These are phyloP conservation scores for Manihot esculenta DNA, from an alignment of 441 rosid species.

Conservation along the genomic window DNA sequence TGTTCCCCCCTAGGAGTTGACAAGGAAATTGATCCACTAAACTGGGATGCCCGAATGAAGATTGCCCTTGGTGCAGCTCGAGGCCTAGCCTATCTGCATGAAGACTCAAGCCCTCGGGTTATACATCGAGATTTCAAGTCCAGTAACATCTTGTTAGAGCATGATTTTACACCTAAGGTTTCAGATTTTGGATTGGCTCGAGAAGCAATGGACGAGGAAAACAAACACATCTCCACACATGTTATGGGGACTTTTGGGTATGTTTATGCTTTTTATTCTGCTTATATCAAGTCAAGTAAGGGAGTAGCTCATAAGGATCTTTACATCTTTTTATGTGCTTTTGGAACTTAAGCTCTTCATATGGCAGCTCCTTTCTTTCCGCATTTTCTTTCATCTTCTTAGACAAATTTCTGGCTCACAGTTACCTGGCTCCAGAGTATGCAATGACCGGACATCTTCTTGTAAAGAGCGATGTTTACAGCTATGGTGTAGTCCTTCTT, in stretches of 20 bases:
- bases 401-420: constrained; percentile 22
- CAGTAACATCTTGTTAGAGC: constrained; percentile 71
- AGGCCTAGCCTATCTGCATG: constrained; percentile 68
- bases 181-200: constrained; percentile 82
- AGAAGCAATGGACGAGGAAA: constrained; percentile 60
- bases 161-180: constrained; percentile 71
- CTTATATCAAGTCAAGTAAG: not conserved
- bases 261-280: not conserved
- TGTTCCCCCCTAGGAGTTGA: constrained; percentile 45
- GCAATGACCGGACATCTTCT: constrained; percentile 87
- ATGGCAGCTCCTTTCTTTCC: not conserved
- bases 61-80: constrained; percentile 79
- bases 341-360: not conserved
- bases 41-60: constrained; percentile 66
- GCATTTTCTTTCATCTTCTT: not conserved
- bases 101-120: constrained; percentile 73
- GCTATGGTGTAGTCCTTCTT: constrained; percentile 83
- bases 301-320: not conserved
- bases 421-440: constrained; percentile 75
- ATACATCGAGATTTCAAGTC: constrained; percentile 77
- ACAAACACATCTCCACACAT: constrained; percentile 62
- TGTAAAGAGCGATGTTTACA: constrained; percentile 74
- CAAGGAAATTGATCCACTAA: constrained; percentile 46
- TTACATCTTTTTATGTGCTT: not conserved
- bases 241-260: constrained; percentile 89